A percentile compares a stretch with the other conserved stretches of the same genome.
Evolutionary conservation across 1,284 basidiomycete species (phyloP).

Genomic region (Apiotrichum montevideense): DNA sequence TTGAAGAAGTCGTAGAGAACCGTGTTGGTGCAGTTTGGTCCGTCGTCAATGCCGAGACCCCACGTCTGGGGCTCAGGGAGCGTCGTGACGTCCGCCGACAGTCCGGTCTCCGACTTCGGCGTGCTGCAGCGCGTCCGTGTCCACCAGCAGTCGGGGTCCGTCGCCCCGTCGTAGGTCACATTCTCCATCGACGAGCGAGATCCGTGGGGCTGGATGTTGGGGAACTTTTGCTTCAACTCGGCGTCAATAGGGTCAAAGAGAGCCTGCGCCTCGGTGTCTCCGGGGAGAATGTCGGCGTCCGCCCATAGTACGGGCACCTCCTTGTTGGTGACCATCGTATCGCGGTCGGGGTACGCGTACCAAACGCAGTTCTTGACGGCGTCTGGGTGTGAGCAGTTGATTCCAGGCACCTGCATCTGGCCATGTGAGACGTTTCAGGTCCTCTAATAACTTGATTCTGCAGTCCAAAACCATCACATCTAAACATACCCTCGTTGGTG

Average conservation of each 20-base stretch:
- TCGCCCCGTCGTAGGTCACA: slow-evolving; percentile 22
- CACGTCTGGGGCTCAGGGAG: slow-evolving; percentile 52
- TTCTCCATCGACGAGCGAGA: slow-evolving; percentile 24
- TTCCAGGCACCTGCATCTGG: neutral
- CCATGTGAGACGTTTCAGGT: neutral
- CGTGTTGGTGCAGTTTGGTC: slow-evolving; percentile 51
- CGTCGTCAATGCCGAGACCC: slow-evolving; percentile 53
- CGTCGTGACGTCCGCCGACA: slow-evolving; percentile 44
- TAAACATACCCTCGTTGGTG: neutral
- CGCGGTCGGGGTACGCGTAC: slow-evolving; percentile 38
- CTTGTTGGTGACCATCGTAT: slow-evolving; percentile 12
- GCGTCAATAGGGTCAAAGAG: slow-evolving; percentile 40
- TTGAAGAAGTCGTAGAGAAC: slow-evolving; percentile 52
- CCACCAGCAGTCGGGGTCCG: slow-evolving; percentile 42
- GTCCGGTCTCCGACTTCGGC: slow-evolving; percentile 27
- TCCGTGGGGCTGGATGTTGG: slow-evolving; percentile 25
- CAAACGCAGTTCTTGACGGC: slow-evolving; percentile 23
- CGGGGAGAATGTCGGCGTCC: slow-evolving; percentile 40
- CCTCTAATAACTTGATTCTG: too few relatives aligned
- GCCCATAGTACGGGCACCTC: slow-evolving; percentile 45
- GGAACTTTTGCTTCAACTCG: slow-evolving; percentile 25
- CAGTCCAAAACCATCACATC: too few relatives aligned
- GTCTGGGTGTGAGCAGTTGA: slow-evolving; percentile 8
- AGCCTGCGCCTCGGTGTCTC: slow-evolving; percentile 42
- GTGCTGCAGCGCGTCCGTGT: slow-evolving; percentile 40